Evolutionary conservation across 2,329 filamentous ascomycete species (phyloP).

Genomic region (Lanzia echinophila): DNA sequence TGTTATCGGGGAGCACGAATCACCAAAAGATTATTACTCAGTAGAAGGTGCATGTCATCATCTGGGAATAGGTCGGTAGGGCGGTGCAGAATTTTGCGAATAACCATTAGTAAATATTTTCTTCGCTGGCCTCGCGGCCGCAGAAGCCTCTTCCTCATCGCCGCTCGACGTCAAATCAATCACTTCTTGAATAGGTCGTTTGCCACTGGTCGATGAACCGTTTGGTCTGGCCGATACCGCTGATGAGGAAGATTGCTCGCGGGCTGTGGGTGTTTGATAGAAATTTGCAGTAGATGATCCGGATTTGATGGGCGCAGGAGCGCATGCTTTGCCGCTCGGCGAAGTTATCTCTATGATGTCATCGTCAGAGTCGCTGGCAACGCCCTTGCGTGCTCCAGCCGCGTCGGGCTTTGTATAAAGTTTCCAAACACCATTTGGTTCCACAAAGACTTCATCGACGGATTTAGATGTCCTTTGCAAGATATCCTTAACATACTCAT

Average conservation of each 20-base stretch:
- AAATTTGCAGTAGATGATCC: constrained; percentile 15
- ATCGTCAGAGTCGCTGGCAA: constrained; percentile 35
- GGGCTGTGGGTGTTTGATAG: constrained; percentile 11
- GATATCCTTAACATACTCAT: constrained; percentile 90
- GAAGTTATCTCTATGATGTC: constrained; percentile 44
- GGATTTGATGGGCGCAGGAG: constrained; percentile 13
- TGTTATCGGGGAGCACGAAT: no score
- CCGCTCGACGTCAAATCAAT: constrained; percentile 49
- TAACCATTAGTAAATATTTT: constrained; percentile 18
- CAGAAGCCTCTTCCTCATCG: constrained; percentile 42
- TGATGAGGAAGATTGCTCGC: constrained; percentile 35
- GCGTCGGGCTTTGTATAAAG: constrained; percentile 20
- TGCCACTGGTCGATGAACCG: constrained; percentile 24
- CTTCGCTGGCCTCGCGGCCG: constrained; percentile 28
- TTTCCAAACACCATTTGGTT: constrained; percentile 78
- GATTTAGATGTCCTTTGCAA: constrained; percentile 63
- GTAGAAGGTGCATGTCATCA: no score
- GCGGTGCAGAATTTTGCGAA: background rate
- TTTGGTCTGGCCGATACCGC: constrained; percentile 12
- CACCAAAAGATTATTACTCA: no score
- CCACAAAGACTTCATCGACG: constrained; percentile 81
- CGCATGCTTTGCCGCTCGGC: constrained; percentile 26
- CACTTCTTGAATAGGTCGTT: constrained; percentile 41
- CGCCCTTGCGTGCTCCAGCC: constrained; percentile 18
- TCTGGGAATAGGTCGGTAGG: background rate